Evolutionary conservation across 2,329 filamentous ascomycete genomes (phyloP), one percentile per base, ranked within the genome.

Genomic region (Colletotrichum shisoi): DNA sequence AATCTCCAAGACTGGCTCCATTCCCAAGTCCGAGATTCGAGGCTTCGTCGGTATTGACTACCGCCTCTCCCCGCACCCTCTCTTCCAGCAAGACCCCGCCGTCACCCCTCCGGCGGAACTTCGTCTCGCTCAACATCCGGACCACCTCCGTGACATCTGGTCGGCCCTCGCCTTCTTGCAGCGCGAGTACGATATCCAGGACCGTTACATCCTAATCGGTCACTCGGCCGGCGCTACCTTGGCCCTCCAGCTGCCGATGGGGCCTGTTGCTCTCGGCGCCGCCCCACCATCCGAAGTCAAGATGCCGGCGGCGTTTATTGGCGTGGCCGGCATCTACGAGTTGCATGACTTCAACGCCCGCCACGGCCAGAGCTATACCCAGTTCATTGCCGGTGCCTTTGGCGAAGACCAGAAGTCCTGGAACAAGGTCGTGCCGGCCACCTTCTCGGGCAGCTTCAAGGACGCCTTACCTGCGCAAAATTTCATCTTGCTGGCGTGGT

Each of bases 271-370:
- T 56, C 68, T 78, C 19, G 58, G 64, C 62, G 56, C 71, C 49
- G 31, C 65, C 17, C 64, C 71, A 8, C 71, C 76, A 8, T 56
- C 48, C 4, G 71, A 70, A 9, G 73, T 79, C 3, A 76, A 75
- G 6, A 73, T 80, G 19, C 87, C 87, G 0, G 72, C 78, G 3
- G 85, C 83, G 4, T 76, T 91, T n/a, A 74, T 91, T 4, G 84
- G 87, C 40, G 76, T 91, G 21, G 85, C 85, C 62, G 90, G 90
- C 1, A 86, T 93, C 24, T 92, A 91, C 75, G 85, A 90, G 72
- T 76, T 93, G 11, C 80, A 80, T 8, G 82, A 81, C 0, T 76
- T 92, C 21, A 78, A 82, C 31, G 75, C 79, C 53, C 79, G 82
- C 8, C 79, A 83, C 42, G 74, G 73, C 19, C 79, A 78, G 6